Evolutionary conservation across 306 rosid species (phyloP).

Genomic region (Nissolia schottii): DNA sequence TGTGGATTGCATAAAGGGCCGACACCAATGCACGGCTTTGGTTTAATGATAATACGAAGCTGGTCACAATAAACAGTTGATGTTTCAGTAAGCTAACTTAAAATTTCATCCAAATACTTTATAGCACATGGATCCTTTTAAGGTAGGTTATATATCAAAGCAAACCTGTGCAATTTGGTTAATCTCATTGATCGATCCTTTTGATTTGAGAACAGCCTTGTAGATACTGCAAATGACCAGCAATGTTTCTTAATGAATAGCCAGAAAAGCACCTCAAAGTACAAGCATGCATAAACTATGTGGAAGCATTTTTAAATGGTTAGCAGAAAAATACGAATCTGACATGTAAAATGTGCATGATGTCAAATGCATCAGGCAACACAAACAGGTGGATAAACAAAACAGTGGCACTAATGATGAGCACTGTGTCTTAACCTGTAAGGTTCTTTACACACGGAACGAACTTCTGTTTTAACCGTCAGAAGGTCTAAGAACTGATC

Average conservation of each 20-base stretch:
- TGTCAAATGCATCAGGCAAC: slow-evolving; percentile 16
- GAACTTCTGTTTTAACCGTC: slow-evolving; percentile 75
- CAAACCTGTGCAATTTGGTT: slow-evolving; percentile 95
- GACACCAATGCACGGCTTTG: slow-evolving; percentile 68
- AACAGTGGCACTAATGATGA: slow-evolving; percentile 9
- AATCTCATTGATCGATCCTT: slow-evolving; percentile 75
- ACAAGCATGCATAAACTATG: not conserved
- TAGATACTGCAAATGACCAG: slow-evolving; percentile 63
- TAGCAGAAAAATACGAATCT: not conserved
- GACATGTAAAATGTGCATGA: slow-evolving; percentile 13
- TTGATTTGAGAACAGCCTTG: slow-evolving; percentile 75
- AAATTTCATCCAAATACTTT: slow-evolving; percentile 23
- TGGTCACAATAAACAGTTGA: slow-evolving; percentile 38
- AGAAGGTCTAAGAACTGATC: slow-evolving; percentile 92
- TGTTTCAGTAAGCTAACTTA: slow-evolving; percentile 31
- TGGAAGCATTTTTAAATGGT: not conserved
- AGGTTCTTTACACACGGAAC: slow-evolving; percentile 85
- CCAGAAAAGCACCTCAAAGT: slow-evolving; percentile 3
- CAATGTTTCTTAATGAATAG: slow-evolving; percentile 20
- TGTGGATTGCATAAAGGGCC: slow-evolving; percentile 91
- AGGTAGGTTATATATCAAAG: slow-evolving; percentile 28
- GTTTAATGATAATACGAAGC: slow-evolving; percentile 91
- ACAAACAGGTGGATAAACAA: slow-evolving; percentile 15
- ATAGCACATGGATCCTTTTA: slow-evolving; percentile 13
- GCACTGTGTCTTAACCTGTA: slow-evolving; percentile 62